Conservation (phyloP, 805 yeast species). For the Lachancea dasiensis region DNA sequence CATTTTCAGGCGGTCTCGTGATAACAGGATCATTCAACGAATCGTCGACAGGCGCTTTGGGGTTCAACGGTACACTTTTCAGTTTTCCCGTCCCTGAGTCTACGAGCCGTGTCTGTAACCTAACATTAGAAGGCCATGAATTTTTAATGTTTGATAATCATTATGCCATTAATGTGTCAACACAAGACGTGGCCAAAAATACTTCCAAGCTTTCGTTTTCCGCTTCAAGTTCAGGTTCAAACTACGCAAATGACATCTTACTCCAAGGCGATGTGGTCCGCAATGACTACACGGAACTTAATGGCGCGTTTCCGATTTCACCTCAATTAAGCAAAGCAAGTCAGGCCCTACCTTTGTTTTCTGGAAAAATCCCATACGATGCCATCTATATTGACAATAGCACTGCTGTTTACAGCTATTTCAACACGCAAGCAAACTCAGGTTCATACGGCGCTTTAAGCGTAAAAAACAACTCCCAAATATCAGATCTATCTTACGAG, state of each 20-base stretch:
- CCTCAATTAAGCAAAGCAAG: constrained; percentile 10
- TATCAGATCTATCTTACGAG: constrained; percentile 9
- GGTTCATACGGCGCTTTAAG: constrained; percentile 9
- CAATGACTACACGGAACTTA: constrained; percentile 16
- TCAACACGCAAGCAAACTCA: constrained; percentile 34
- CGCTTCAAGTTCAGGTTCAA: constrained; percentile 26
- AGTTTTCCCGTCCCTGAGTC: not conserved
- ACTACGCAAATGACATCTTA: constrained; percentile 29
- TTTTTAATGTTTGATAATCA: constrained; percentile 23
- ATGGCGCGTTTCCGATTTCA: constrained; percentile 16
- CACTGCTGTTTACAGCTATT: constrained; percentile 54
- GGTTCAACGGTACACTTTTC: constrained; percentile 22
- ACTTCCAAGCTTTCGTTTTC: constrained; percentile 23
- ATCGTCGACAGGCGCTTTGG: constrained; percentile 3
- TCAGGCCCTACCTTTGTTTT: constrained; percentile 10
- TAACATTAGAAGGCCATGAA: constrained; percentile 19
- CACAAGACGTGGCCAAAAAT: constrained; percentile 16
- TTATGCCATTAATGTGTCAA: constrained; percentile 28
- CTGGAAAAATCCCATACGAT: constrained; percentile 1
- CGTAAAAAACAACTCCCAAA: constrained; percentile 1
- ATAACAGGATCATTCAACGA: constrained; percentile 26
- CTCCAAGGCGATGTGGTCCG: constrained; percentile 28
- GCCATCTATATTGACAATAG: constrained; percentile 39
- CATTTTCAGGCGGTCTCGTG: constrained; percentile 33
- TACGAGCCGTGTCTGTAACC: constrained; percentile 15